These are phyloP conservation scores for Coemansia sp. DNA, from an alignment of 192 early-diverging fungal genomes.

Conservation along the genomic window DNA sequence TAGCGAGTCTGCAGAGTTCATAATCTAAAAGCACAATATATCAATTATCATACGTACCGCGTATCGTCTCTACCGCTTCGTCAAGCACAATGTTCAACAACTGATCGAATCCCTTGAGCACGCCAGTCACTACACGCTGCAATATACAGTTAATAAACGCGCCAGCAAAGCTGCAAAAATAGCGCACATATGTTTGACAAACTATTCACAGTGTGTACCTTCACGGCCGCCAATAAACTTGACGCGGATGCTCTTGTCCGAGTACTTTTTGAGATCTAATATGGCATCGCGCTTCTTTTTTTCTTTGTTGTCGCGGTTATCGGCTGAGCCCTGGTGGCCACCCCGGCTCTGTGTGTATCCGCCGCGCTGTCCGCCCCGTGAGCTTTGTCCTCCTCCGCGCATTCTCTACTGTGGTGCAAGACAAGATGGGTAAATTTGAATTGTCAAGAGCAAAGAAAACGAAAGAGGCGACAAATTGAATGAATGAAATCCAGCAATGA, in stretches of 20 bases:
- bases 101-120: constrained; percentile 89
- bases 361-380: constrained; percentile 51
- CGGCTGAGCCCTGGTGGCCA: constrained; percentile 43
- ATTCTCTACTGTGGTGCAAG: constrained; percentile 10
- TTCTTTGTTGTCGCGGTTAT: constrained; percentile 54
- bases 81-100: constrained; percentile 94
- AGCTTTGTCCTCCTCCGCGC: constrained; percentile 56
- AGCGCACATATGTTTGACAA: neutral
- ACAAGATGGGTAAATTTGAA: neutral
- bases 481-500: neutral
- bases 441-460: neutral
- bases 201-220: constrained; percentile 57
- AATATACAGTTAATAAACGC: neutral
- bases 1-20: neutral
- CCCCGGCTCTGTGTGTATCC: constrained; percentile 57
- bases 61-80: constrained; percentile 79
- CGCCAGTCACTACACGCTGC: constrained; percentile 70
- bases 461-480: neutral
- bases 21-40: neutral
- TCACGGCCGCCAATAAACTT: constrained; percentile 93
- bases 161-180: too few species aligned
- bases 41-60: constrained; percentile 54
- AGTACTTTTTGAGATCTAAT: constrained; percentile 90
- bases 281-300: constrained; percentile 86
- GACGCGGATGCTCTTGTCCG: constrained; percentile 87